These are phyloP conservation scores for Yamadazyma sp. DNA, from an alignment of 1,139 yeast species.

Conservation along the genomic window DNA sequence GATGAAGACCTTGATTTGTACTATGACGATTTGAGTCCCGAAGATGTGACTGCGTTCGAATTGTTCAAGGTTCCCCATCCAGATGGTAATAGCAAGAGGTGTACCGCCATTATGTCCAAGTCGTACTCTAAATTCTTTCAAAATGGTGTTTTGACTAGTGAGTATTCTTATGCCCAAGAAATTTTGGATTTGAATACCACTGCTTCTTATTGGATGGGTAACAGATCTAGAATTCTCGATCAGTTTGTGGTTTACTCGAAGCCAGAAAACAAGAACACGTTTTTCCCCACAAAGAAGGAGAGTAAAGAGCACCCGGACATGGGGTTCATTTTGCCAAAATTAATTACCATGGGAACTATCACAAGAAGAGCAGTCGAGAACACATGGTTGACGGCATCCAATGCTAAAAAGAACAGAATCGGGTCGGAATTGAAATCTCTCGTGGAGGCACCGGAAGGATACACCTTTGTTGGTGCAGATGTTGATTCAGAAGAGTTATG, in stretches of 20 bases:
- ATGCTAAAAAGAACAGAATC: conserved; percentile 78
- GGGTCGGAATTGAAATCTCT: conserved; percentile 94
- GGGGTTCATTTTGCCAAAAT: conserved; percentile 81
- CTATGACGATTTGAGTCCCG: conserved; percentile 16
- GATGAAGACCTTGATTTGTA: conserved; percentile 26
- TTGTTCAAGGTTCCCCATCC: conserved; percentile 87
- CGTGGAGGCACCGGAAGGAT: conserved; percentile 85
- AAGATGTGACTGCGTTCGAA: conserved; percentile 25
- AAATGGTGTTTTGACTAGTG: conserved; percentile 68
- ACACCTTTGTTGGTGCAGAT: conserved; percentile 94
- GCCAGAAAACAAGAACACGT: conserved; percentile 23
- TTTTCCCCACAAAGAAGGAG: conserved; percentile 27
- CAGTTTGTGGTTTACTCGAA: conserved; percentile 76
- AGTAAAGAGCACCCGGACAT: conserved; percentile 27
- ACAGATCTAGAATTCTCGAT: conserved; percentile 75
- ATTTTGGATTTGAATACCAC: conserved; percentile 75
- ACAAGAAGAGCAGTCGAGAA: conserved; percentile 96
- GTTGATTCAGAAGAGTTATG: conserved; percentile 98
- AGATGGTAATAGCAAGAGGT: conserved; percentile 73
- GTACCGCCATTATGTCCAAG: conserved; percentile 80
- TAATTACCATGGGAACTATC: conserved; percentile 93
- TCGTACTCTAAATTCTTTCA: conserved; percentile 72
- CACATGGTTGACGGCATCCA: conserved; percentile 97
- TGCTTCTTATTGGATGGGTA: conserved; percentile 92
- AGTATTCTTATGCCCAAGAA: conserved; percentile 69